Evolutionary conservation across 352 stramenopile genomes (phyloP).

Genomic region (Phytopythium litorale): DNA sequence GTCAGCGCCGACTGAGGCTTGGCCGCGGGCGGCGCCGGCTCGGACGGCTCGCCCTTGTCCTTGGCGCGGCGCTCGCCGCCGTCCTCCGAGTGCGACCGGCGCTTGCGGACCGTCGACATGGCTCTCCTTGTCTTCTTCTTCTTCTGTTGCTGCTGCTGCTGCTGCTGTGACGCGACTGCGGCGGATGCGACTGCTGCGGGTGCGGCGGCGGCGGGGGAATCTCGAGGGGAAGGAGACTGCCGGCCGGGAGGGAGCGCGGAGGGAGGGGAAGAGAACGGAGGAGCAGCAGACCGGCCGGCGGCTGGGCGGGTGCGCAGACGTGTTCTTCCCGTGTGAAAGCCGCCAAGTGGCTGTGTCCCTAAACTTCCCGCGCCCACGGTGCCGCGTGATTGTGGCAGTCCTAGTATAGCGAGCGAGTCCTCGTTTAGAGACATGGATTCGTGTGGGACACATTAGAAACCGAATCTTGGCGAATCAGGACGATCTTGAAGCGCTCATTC

Average conservation of each 20-base stretch:
- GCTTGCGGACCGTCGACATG: constrained; percentile 39
- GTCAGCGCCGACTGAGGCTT: constrained; percentile 29
- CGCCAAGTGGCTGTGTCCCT: not conserved
- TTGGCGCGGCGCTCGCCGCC: constrained; percentile 12
- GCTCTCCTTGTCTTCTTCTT: not conserved
- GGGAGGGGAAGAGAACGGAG: not conserved
- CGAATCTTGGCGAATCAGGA: not conserved
- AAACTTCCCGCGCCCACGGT: not conserved
- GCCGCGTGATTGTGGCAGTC: not conserved
- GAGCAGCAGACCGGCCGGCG: not conserved
- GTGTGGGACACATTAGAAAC: no score
- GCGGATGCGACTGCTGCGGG: no score
- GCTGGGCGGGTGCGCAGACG: not conserved
- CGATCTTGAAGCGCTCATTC: not conserved
- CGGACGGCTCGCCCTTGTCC: constrained; percentile 14
- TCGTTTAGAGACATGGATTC: no score
- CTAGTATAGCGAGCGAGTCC: no score
- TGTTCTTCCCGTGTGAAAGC: not conserved
- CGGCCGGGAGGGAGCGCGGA: not conserved
- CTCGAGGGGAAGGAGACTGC: not conserved
- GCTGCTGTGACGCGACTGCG: not conserved
- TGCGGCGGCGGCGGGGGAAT: not conserved
- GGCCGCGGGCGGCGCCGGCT: constrained; percentile 5
- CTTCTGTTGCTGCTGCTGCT: not conserved
- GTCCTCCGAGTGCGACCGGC: constrained; percentile 27